Evolutionary conservation across 23 red algal species (phyloP), one percentile per base, ranked within the genome.

Genomic region (Rhodosorus marinus): DNA sequence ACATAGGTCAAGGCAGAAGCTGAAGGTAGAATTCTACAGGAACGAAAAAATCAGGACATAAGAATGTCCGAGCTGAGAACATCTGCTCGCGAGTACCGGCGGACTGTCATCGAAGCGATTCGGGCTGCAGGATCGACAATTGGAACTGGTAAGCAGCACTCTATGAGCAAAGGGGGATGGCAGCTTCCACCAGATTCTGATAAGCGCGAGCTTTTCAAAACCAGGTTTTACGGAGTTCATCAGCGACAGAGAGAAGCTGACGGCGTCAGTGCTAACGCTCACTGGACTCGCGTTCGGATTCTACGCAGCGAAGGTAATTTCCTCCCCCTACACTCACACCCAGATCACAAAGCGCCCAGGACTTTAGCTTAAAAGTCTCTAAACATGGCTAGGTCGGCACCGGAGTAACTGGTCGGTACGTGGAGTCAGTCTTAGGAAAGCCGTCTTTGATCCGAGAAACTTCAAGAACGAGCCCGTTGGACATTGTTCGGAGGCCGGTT

Each of bases 1-100:
- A n/a, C n/a, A n/a, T n/a, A n/a, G 32, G 78, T 69, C 25, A 64
- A 63, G 33, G 78, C 78, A 0, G 78, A 83, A 36, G 78, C 78
- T 35, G 78, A 83, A 28, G 78, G 78, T 9, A 45, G 78, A 24
- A 83, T 83, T 53, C 61, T 74, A 35, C 55, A 83, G 56, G 55
- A 63, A 60, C 30, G 78, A 20, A 35, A 64, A 33, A 83, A 83
- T 54, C 78, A 72, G 54, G 78, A 83, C 50, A 43, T 83, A 20
- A 55, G 61, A 29, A 72, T 72, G 66, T 58, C 73, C 31, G 43
- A 72, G 20, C 60, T 57, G 51, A 40, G 65, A 24, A 11, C 69
- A 45, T 60, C 73, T 45, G 54, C 70, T 7, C n/a, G 55, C 27
- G 78, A 83, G 51, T 49, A 51, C 49, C 66, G 78, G 23, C 67